A percentile compares a stretch with the other conserved stretches of the same genome.
These are phyloP conservation scores for Vitis riparia DNA, from an alignment of 164 flowering plant species.

Conservation along the genomic window DNA sequence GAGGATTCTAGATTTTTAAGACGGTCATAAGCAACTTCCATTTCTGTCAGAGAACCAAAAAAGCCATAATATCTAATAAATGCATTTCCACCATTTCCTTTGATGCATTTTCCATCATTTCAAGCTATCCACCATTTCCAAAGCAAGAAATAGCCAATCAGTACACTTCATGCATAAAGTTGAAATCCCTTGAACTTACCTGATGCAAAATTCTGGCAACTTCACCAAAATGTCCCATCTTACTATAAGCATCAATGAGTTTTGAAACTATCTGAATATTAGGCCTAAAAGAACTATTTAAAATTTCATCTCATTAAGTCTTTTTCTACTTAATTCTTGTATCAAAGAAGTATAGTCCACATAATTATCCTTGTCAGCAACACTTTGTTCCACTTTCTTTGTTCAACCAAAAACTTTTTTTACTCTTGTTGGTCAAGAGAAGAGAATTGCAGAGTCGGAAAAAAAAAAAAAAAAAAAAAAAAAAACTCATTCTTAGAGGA, in stretches of 20 bases:
- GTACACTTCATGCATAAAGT: constrained; percentile 40
- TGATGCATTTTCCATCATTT: not conserved
- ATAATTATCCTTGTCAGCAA: constrained; percentile 4
- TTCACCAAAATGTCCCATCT: constrained; percentile 42
- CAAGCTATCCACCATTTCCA: constrained; percentile 65
- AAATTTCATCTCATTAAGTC: constrained; percentile 55
- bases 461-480: too few species aligned
- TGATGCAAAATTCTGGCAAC: constrained; percentile 42
- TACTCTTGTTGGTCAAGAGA: too few species aligned
- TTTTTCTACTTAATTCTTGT: constrained; percentile 22
- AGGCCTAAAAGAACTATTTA: constrained; percentile 58
- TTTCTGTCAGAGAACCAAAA: too few species aligned
- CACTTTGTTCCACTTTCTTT: constrained; percentile 1
- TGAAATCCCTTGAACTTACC: constrained; percentile 34
- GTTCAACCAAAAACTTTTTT: too few species aligned
- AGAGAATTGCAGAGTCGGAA: too few species aligned
- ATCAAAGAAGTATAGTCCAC: constrained; percentile 26
- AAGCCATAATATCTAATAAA: too few species aligned
- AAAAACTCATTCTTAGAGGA: too few species aligned
- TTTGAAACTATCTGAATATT: constrained; percentile 36
- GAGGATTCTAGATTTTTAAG: too few species aligned
- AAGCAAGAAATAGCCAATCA: constrained; percentile 58
- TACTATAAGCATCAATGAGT: constrained; percentile 58
- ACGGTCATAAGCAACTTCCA: too few species aligned
- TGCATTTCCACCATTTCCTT: too few species aligned